Percentiles rank a stretch among this genome's conserved stretches.
Evolutionary conservation across 257 asterid species (phyloP).

Genomic region (Eucommia ulmoides): DNA sequence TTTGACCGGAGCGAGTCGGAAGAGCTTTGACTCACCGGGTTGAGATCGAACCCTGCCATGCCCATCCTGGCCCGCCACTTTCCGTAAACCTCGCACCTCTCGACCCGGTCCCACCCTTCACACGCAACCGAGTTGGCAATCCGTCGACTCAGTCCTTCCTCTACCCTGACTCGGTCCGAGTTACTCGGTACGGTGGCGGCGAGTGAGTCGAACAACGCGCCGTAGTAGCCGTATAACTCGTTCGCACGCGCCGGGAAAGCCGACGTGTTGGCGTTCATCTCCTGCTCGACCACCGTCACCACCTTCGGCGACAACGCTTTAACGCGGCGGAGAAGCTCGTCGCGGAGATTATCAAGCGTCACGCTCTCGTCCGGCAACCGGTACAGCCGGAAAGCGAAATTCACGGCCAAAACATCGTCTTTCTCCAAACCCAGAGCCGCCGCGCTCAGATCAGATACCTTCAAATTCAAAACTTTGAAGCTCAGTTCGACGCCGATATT

Average conservation of each 20-base stretch:
- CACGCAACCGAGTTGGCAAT: slow-evolving; percentile 80
- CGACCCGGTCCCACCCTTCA: slow-evolving; percentile 83
- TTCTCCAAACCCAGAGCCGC: slow-evolving; percentile 28
- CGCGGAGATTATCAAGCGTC: slow-evolving; percentile 58
- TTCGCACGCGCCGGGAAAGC: slow-evolving; percentile 57
- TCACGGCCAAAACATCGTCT: slow-evolving; percentile 52
- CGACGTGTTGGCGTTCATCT: slow-evolving; percentile 64
- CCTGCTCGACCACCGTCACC: slow-evolving; percentile 75
- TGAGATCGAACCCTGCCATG: slow-evolving; percentile 65
- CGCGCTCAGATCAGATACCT: slow-evolving; percentile 20
- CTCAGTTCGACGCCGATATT: slow-evolving; percentile 33
- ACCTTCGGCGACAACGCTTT: slow-evolving; percentile 49
- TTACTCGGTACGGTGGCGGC: slow-evolving; percentile 37
- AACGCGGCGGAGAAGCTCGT: slow-evolving; percentile 72
- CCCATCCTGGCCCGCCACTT: slow-evolving; percentile 85
- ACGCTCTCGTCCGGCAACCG: slow-evolving; percentile 85
- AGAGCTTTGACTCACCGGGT: slow-evolving; percentile 35
- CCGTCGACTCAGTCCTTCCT: slow-evolving; percentile 66
- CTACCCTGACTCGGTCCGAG: slow-evolving; percentile 46
- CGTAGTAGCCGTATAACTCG: slow-evolving; percentile 48
- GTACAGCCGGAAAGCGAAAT: slow-evolving; percentile 61
- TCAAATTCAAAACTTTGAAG: slow-evolving; percentile 18
- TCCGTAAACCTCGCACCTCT: slow-evolving; percentile 76
- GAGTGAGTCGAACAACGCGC: slow-evolving; percentile 56
- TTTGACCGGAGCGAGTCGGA: slow-evolving; percentile 46